phyloP scores from a whole-genome alignment of 73 alveolate species.

The Stentor roeselii region DNA sequence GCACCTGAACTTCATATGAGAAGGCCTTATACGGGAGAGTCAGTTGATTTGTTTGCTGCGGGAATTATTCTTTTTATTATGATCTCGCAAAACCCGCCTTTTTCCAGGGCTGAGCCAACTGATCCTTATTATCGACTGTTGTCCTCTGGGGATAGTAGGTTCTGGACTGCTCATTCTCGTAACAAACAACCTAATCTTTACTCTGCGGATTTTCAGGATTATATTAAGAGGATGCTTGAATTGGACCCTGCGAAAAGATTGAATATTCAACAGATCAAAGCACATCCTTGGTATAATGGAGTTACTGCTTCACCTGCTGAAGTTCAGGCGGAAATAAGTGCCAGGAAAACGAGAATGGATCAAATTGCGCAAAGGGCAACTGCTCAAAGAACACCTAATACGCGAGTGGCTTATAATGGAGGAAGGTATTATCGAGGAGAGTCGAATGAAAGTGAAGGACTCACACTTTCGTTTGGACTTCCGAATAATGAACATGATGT shows the following conservation, averaged over 20 bases:
- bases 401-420: neutral
- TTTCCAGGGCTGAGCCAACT: conserved; percentile 34
- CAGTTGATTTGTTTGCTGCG: conserved; percentile 55
- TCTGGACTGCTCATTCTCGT: conserved; percentile 43
- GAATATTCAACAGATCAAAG: conserved; percentile 41
- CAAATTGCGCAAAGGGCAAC: neutral
- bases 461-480: neutral
- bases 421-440: conserved; percentile 7
- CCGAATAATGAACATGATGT: neutral
- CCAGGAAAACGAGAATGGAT: neutral
- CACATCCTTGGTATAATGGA: conserved; percentile 25
- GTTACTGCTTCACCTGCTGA: neutral
- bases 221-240: neutral
- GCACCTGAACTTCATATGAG: conserved; percentile 57
- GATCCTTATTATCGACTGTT: conserved; percentile 44
- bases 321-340: neutral
- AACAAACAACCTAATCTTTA: neutral
- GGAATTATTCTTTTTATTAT: conserved; percentile 63
- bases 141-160: conserved; percentile 36
- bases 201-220: neutral
- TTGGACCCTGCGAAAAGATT: conserved; percentile 51
- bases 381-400: neutral
- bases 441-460: neutral
- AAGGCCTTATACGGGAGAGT: conserved; percentile 46
- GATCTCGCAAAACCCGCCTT: conserved; percentile 47